These are phyloP conservation scores for Flaveria trinervia DNA, from an alignment of 129 eudicot species.

Conservation along the genomic window DNA sequence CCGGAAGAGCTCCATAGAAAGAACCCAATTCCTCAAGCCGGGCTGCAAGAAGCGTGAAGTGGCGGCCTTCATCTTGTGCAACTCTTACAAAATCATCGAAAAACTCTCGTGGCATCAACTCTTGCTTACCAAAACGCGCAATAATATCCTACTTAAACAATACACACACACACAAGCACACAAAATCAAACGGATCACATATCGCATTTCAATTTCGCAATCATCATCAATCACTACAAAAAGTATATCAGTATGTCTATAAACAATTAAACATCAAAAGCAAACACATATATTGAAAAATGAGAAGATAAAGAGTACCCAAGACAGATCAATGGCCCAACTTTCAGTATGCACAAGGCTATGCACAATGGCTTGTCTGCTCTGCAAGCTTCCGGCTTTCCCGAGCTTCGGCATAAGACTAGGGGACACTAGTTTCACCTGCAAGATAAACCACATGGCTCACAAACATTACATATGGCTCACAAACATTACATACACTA, in stretches of 20 bases:
- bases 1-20: conserved; percentile 90
- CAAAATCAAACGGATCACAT: not conserved
- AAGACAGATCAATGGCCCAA: conserved; percentile 98
- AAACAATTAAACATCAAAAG: not conserved
- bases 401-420: conserved; percentile 96
- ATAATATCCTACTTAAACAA: conserved; percentile 58
- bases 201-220: not conserved
- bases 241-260: not conserved
- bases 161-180: not conserved
- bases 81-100: conserved; percentile 94
- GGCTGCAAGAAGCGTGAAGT: conserved; percentile 80
- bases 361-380: conserved; percentile 90
- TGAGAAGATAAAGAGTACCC: conserved; percentile 47
- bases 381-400: conserved; percentile 88
- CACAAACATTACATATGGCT: not conserved
- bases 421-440: conserved; percentile 88
- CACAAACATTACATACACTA: not conserved
- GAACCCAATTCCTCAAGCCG: conserved; percentile 89
- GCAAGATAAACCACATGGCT: conserved; percentile 16
- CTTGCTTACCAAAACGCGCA: conserved; percentile 93
- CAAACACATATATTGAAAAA: conserved; percentile 1
- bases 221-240: conserved; percentile 16
- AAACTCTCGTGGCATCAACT: conserved; percentile 87
- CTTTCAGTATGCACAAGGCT: conserved; percentile 92
- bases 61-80: conserved; percentile 98